phyloP scores from a whole-genome alignment of 2,329 filamentous ascomycete genomes.

The Geosmithia flava region DNA sequence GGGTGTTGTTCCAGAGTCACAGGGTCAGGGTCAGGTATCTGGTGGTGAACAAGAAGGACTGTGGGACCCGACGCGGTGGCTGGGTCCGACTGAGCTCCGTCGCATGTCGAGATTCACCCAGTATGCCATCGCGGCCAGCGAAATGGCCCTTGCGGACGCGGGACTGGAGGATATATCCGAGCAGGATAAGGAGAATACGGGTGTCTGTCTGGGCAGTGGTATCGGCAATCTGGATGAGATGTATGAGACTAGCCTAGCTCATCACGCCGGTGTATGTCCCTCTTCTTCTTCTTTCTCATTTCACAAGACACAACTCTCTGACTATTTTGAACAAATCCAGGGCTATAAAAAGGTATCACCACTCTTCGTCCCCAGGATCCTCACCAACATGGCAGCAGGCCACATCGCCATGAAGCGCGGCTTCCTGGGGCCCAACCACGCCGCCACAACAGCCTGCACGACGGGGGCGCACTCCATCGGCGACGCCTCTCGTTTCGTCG shows the following conservation, averaged over 20 bases:
- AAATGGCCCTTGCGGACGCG: slow-evolving; percentile 78
- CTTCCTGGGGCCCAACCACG: slow-evolving; percentile 83
- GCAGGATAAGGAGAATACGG: slow-evolving; percentile 62
- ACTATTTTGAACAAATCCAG: slow-evolving; percentile 24
- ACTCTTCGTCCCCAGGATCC: slow-evolving; percentile 79
- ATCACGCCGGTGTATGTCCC: slow-evolving; percentile 53
- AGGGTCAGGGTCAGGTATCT: slow-evolving; percentile 2
- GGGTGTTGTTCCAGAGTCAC: slow-evolving; percentile 56
- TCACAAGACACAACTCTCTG: neutral
- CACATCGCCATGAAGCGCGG: slow-evolving; percentile 90
- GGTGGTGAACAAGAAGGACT: slow-evolving; percentile 19
- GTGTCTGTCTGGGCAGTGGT: slow-evolving; percentile 86
- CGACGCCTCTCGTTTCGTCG: slow-evolving; percentile 85
- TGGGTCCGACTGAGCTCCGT: slow-evolving; percentile 42
- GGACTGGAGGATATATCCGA: slow-evolving; percentile 54
- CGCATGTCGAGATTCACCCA: slow-evolving; percentile 89
- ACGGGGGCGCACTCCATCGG: slow-evolving; percentile 92
- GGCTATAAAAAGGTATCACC: slow-evolving; percentile 91
- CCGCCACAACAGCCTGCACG: slow-evolving; percentile 88
- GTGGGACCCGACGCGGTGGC: slow-evolving; percentile 43
- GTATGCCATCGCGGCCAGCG: slow-evolving; percentile 75
- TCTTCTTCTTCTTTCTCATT: neutral
- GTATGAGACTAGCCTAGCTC: slow-evolving; percentile 70
- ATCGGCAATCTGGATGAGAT: slow-evolving; percentile 91
- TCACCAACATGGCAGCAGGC: slow-evolving; percentile 91